Base-by-base conservation (phyloP, 2,329 filamentous ascomycete species). In the Tolypocladium sp. region DNA sequence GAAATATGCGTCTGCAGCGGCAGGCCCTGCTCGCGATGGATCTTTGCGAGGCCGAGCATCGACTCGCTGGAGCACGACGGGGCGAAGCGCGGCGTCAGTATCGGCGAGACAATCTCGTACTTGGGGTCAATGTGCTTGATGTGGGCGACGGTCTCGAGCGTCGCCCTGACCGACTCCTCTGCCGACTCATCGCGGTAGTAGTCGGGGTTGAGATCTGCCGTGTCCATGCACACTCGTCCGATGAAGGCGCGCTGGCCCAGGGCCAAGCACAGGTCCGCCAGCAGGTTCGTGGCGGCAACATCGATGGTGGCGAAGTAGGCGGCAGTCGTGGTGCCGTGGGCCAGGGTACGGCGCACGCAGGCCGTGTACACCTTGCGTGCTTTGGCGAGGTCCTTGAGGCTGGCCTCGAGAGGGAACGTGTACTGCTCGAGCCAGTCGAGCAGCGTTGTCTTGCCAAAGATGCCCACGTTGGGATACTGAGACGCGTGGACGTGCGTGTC, bases 401-500 rank as follows among this genome's bases (percentile, higher is more conserved):
- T 92, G 1, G 87, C 80, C 74, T 99, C 94, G 63, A 96, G 83
- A 0, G 94, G 94, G 70, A 97, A 99, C 0, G 94, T 99, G 77
- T 99, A 97, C 20, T 81, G 94, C 67, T 92, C 84, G 6, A 99
- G 80, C 94, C 94, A 99, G 74, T 94, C 89, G 17, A 99, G 83
- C 38, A 99, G 86, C 0, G 93, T 97, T 0, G 90, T 88, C 64
- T 92, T 94, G 68, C 94, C 94, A 70, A 97, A 97, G 63, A 99
- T 88, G 60, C 94, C 94, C 1, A 86, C 85, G 69, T 99, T 99
- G 60, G 93, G 92, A 68, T 96, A 97, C 76, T 99, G 94, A 0
- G 92, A 84, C 10, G 94, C 94, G 71, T 99, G 94, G 60, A 96
- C 89, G 72, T 99, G 94, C 1, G 94, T 96, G 73, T 99, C 93